Evolutionary conservation across 768 basidiomycete genomes (phyloP).

Genomic region (Rhizopogon rudus): DNA sequence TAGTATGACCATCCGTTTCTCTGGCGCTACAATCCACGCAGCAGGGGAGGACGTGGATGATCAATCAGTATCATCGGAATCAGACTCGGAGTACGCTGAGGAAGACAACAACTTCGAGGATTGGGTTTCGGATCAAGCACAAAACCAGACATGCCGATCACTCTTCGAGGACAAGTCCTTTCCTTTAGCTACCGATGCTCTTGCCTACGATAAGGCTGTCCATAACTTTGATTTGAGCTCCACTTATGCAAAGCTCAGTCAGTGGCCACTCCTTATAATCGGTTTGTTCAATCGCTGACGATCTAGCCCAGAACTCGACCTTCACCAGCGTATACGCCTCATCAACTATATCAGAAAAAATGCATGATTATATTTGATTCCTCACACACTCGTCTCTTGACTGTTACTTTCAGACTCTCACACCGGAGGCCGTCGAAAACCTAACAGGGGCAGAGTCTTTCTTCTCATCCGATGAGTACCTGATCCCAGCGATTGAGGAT

Average conservation of each 20-base stretch:
- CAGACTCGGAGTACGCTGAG: conserved; percentile 20
- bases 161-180: conserved; percentile 70
- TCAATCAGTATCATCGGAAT: conserved; percentile 13
- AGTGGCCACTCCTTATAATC: conserved; percentile 16
- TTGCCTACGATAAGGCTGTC: conserved; percentile 54
- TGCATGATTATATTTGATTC: conserved; percentile 31
- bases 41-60: conserved; percentile 8
- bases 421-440: conserved; percentile 36
- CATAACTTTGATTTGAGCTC: conserved; percentile 62
- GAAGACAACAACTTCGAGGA: conserved; percentile 74
- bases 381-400: not conserved
- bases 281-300: not conserved
- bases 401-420: conserved; percentile 42
- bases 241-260: conserved; percentile 50
- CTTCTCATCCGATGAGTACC: conserved; percentile 71
- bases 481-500: conserved; percentile 77
- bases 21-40: conserved; percentile 1
- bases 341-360: conserved; percentile 85
- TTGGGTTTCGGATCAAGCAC: conserved; percentile 68
- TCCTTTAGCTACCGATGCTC: conserved; percentile 50
- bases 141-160: conserved; percentile 53
- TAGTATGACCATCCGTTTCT: conserved; percentile 28
- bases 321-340: conserved; percentile 72
- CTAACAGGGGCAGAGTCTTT: conserved; percentile 58
- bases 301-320: conserved; percentile 56